Base-by-base conservation (phyloP, 2,329 filamentous ascomycete genomes). In the Cordyceps javanica region DNA sequence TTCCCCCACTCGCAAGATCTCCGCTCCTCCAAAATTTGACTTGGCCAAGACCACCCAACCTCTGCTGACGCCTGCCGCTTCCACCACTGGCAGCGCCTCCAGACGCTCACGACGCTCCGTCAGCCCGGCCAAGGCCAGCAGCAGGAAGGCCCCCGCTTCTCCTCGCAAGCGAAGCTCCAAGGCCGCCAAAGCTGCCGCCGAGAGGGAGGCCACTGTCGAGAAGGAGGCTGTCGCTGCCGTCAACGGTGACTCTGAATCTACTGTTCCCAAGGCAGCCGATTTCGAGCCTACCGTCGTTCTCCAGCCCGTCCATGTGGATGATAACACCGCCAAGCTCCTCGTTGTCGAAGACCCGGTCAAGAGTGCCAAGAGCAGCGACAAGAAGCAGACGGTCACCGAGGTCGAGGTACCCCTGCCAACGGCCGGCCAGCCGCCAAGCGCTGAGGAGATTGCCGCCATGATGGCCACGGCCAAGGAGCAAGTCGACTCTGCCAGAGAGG, bases 381-480 rank as follows among this genome's bases (percentile, higher is more conserved):
- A 83, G 1, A 88, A 86, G 57, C 83, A 83, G 63, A 92, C 88
- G 7, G 85, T 86, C 48, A 85, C 93, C 50, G 87, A 88, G 61
- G 78, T 94, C 11, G 88, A 94, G 62, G 79, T 94, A 67, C 89
- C 91, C 14, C 64, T 82, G 25, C 66, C 71, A 8, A 70, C 67
- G 4, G 79, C 83, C 10, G 82, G 81, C 55, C 83, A 90, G 60
- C 79, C 91, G 9, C 87, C 89, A 0, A 82, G 86, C 13, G 85
- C 90, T 0, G 88, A 91, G 62, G 89, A 94, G 65, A 87, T 91
- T 1, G 82, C 88, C 58, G 82, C 86, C 57, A 91, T 97, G 88
- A 87, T 97, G 59, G 86, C 86, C 28, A 86, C 90, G 66, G 94
- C 94, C 32, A 91, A 88, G 74, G 83, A 87, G 64, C 96, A 97